Conservation (phyloP, 2,329 filamentous ascomycete species). For the Neopestalotiopsis sp. region DNA sequence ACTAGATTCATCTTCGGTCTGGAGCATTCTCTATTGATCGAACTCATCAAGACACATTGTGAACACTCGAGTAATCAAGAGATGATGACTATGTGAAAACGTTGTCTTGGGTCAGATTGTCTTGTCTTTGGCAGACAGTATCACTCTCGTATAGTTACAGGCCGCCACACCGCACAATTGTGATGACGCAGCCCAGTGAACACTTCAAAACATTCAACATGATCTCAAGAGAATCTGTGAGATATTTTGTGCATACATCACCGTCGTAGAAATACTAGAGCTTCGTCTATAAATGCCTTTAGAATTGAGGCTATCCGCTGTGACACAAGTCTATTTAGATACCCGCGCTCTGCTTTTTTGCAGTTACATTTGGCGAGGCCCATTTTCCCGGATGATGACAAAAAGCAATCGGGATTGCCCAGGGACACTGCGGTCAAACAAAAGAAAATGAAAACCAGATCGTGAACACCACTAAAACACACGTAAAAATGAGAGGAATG, state of each 20-base stretch:
- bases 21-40: too few relatives aligned
- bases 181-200: too few relatives aligned
- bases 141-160: too few relatives aligned
- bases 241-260: neutral
- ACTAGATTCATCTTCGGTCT: too few relatives aligned
- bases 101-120: too few relatives aligned
- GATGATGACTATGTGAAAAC: too few relatives aligned
- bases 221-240: neutral
- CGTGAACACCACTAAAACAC: neutral
- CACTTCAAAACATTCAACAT: too few relatives aligned
- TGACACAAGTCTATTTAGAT: neutral
- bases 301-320: neutral
- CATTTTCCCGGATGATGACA: neutral
- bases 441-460: slow-evolving; percentile 1
- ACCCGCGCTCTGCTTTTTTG: neutral
- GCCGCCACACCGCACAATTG: too few relatives aligned
- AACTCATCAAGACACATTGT: too few relatives aligned
- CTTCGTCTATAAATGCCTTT: neutral
- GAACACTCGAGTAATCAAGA: too few relatives aligned
- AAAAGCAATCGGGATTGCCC: neutral
- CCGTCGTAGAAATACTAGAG: neutral
- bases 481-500: neutral
- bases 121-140: too few relatives aligned
- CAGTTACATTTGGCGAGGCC: neutral
- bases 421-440: neutral